Conservation (phyloP, 2,329 filamentous ascomycete genomes). For the Macrophomina tecta region DNA sequence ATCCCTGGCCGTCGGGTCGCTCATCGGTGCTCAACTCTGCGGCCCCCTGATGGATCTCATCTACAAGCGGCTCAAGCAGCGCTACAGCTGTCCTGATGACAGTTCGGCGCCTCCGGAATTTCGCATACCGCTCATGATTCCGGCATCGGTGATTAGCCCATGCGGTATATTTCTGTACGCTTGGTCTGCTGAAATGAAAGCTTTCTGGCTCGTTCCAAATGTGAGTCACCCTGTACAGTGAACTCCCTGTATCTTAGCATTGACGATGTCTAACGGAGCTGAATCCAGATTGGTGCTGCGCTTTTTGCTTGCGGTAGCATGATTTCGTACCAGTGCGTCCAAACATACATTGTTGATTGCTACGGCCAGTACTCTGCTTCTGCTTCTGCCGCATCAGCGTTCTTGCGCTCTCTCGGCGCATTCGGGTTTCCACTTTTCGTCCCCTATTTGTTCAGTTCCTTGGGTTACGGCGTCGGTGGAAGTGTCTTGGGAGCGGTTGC, state of each 20-base stretch:
- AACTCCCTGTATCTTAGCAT: too few relatives aligned
- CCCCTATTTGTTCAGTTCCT: constrained; percentile 49
- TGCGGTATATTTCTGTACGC: constrained; percentile 64
- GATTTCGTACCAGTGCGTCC: constrained; percentile 53
- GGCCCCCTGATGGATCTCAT: constrained; percentile 59
- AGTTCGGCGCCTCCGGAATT: constrained; percentile 53
- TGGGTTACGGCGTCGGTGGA: constrained; percentile 58
- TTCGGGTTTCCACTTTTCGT: constrained; percentile 55
- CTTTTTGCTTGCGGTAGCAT: constrained; percentile 58
- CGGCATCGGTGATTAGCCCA: constrained; percentile 59
- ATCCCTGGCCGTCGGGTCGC: constrained; percentile 67
- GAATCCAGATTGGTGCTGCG: constrained; percentile 51
- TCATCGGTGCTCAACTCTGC: constrained; percentile 51
- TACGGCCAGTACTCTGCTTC: constrained; percentile 58
- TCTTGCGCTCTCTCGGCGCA: constrained; percentile 55
- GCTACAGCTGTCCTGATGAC: constrained; percentile 41
- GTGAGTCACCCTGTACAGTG: neutral
- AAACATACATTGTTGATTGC: constrained; percentile 62
- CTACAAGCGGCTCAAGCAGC: constrained; percentile 54
- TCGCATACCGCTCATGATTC: constrained; percentile 58
- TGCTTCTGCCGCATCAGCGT: constrained; percentile 56
- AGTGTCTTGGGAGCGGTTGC: constrained; percentile 54
- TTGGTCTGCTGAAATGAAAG: constrained; percentile 58
- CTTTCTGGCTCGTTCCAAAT: constrained; percentile 62
- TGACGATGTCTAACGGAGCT: neutral